phyloP scores from a whole-genome alignment of 257 asterid species.

The Solanum appendiculatum region DNA sequence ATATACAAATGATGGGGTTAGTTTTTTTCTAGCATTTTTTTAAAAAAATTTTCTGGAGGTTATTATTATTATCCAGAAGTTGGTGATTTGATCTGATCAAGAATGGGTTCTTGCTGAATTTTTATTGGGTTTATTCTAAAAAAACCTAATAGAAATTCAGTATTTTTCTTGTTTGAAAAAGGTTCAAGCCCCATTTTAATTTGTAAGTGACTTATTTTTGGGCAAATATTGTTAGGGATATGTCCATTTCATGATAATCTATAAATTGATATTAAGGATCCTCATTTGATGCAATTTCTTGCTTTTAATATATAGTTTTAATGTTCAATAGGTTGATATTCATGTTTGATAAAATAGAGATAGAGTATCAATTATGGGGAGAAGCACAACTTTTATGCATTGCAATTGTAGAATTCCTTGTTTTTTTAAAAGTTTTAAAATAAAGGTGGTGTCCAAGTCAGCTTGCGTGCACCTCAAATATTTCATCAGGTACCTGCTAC shows the following conservation, averaged over 20 bases:
- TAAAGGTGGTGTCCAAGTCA: background rate
- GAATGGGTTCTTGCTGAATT: conserved; percentile 29
- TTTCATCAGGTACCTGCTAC: background rate
- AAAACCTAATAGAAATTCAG: conserved; percentile 33
- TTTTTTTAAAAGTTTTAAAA: background rate
- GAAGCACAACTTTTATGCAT: background rate
- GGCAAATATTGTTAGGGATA: background rate
- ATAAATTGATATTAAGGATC: background rate
- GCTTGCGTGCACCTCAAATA: background rate
- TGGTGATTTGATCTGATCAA: background rate
- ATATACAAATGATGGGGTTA: background rate
- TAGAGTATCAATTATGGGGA: background rate
- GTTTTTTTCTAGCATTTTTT: background rate
- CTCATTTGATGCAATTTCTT: background rate
- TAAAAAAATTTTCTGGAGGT: background rate
- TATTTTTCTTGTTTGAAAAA: conserved; percentile 4
- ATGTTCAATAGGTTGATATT: background rate
- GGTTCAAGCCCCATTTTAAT: background rate
- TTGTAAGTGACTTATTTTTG: background rate
- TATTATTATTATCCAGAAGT: background rate
- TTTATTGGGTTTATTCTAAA: conserved; percentile 14
- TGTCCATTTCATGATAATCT: background rate
- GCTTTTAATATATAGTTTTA: background rate
- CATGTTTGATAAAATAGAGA: background rate
- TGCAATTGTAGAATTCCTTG: background rate